phyloP scores from a whole-genome alignment of 1,139 yeast species.

The Scheffersomyces stambukii region DNA sequence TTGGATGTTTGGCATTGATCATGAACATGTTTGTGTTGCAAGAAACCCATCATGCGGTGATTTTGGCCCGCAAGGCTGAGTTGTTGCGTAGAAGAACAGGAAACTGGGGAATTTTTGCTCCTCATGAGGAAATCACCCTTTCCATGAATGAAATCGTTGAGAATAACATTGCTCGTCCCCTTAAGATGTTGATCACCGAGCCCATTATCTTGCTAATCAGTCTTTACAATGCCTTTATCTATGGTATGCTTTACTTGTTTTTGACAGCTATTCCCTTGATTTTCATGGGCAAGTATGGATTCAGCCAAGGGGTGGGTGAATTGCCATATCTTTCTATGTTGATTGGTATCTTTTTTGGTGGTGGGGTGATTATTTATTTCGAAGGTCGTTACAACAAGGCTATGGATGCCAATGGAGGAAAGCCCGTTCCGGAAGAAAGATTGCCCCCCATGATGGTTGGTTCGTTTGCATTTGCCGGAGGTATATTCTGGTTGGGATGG shows the following conservation, averaged over 20 bases:
- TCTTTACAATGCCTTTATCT: slow-evolving; percentile 76
- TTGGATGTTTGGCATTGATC: slow-evolving; percentile 32
- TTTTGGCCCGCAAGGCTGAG: slow-evolving; percentile 60
- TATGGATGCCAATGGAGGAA: slow-evolving; percentile 43
- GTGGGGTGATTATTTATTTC: slow-evolving; percentile 28
- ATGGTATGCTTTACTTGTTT: slow-evolving; percentile 74
- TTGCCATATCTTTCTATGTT: slow-evolving; percentile 60
- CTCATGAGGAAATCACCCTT: slow-evolving; percentile 69
- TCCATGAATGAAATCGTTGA: slow-evolving; percentile 60
- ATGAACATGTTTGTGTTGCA: slow-evolving; percentile 28
- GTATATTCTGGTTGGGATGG: slow-evolving; percentile 85
- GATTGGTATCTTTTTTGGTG: slow-evolving; percentile 60
- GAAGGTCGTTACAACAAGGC: slow-evolving; percentile 20
- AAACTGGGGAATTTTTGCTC: slow-evolving; percentile 80
- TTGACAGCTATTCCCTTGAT: slow-evolving; percentile 78
- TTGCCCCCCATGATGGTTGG: slow-evolving; percentile 71
- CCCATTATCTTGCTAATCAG: slow-evolving; percentile 69
- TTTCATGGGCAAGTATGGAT: slow-evolving; percentile 57
- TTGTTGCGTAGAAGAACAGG: slow-evolving; percentile 50
- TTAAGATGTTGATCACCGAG: slow-evolving; percentile 62
- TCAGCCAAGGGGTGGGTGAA: slow-evolving; percentile 49
- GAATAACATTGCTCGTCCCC: slow-evolving; percentile 68
- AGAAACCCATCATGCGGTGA: slow-evolving; percentile 48
- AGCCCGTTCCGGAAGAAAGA: slow-evolving; percentile 75
- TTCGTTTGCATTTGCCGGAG: slow-evolving; percentile 64